Evolutionary conservation across 768 basidiomycete genomes (phyloP).

Genomic region (Pseudohyphozyma bogoriensis): DNA sequence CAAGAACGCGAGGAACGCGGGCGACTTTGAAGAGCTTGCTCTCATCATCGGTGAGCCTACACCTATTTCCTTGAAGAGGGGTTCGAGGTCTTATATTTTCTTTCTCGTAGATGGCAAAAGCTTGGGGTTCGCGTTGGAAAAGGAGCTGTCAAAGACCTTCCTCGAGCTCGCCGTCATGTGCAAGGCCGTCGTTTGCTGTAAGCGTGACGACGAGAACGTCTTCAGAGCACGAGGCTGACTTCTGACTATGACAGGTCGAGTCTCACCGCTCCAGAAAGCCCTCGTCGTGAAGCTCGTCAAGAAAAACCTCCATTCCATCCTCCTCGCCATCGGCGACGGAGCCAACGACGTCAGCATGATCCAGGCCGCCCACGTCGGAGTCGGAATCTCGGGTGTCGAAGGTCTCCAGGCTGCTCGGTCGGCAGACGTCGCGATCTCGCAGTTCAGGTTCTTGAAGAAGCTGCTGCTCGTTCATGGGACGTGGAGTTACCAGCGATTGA

Average conservation of each 20-base stretch:
- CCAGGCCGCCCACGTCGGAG: constrained; percentile 93
- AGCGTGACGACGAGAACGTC: too few species aligned
- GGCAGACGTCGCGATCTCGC: constrained; percentile 84
- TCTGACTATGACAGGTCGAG: constrained; percentile 70
- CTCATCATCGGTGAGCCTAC: constrained; percentile 68
- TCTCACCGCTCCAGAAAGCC: constrained; percentile 94
- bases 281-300: constrained; percentile 98
- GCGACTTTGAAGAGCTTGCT: constrained; percentile 89
- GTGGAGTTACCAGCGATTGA: constrained; percentile 93
- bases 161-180: constrained; percentile 94
- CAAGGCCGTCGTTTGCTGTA: constrained; percentile 96
- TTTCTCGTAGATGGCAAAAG: constrained; percentile 75
- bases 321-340: constrained; percentile 95
- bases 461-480: constrained; percentile 91
- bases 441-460: constrained; percentile 92
- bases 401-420: constrained; percentile 97
- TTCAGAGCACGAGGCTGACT: constrained; percentile 5
- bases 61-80: too few species aligned
- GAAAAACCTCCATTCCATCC: constrained; percentile 82
- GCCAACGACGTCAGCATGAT: constrained; percentile 99
- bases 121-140: constrained; percentile 81
- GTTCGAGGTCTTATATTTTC: constrained; percentile 2
- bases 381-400: constrained; percentile 97
- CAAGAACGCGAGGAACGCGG: constrained; percentile 79
- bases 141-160: constrained; percentile 78